Conservation (phyloP, 2,329 filamentous ascomycete genomes). For the Colletotrichum eleusines region DNA sequence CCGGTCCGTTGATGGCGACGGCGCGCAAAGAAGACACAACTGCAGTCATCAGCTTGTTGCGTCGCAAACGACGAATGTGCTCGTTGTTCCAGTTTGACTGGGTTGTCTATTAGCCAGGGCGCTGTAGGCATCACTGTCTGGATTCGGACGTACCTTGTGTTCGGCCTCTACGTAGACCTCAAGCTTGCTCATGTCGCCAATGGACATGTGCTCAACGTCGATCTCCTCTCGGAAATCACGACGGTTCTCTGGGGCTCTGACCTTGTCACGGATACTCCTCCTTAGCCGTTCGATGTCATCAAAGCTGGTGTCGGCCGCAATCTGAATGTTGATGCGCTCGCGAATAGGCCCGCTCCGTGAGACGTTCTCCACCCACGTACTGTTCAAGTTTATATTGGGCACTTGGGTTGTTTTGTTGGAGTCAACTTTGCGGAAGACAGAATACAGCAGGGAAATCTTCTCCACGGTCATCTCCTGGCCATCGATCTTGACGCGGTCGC, state of each 20-base stretch:
- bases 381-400: conserved; percentile 74
- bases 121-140: background rate
- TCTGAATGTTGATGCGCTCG: conserved; percentile 71
- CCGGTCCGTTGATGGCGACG: conserved; percentile 67
- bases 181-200: conserved; percentile 48
- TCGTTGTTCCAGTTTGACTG: conserved; percentile 81
- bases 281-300: conserved; percentile 69
- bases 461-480: conserved; percentile 47
- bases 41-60: conserved; percentile 79
- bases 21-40: conserved; percentile 75
- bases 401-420: conserved; percentile 37
- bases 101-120: conserved; percentile 53
- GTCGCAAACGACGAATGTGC: conserved; percentile 72
- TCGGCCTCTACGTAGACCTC: conserved; percentile 70
- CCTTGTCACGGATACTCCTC: conserved; percentile 70
- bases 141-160: conserved; percentile 1
- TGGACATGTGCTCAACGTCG: conserved; percentile 67
- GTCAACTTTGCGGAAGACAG: conserved; percentile 42
- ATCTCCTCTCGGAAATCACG: conserved; percentile 77
- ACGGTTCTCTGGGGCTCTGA: conserved; percentile 67
- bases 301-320: conserved; percentile 76
- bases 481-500: conserved; percentile 75
- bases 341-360: conserved; percentile 74
- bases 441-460: conserved; percentile 45
- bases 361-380: conserved; percentile 76